Percentiles rank a stretch among this genome's conserved stretches.
Evolutionary conservation across 257 asterid genomes (phyloP).

Genomic region (Solanum medicagineum): DNA sequence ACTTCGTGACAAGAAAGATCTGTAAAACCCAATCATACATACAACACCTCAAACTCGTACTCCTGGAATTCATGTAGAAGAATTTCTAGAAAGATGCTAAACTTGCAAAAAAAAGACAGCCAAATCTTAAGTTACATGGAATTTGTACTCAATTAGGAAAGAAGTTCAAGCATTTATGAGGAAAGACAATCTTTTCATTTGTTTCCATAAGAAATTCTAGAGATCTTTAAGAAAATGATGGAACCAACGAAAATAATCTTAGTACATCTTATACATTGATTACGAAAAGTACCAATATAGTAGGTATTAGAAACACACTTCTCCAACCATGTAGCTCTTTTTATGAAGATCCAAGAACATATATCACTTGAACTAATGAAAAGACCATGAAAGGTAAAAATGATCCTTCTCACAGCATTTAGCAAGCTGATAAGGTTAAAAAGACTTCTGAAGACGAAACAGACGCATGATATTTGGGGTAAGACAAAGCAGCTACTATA

Average conservation of each 20-base stretch:
- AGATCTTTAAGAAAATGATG: not conserved
- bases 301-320: not conserved
- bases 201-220: not conserved
- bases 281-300: not conserved
- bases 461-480: not conserved
- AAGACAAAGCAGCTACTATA: not conserved
- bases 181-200: not conserved
- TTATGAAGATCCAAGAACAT: not conserved
- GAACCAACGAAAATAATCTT: not conserved
- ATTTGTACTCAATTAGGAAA: not conserved
- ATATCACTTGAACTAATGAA: not conserved
- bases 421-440: not conserved
- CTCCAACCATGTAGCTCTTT: not conserved
- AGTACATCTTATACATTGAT: not conserved
- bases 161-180: not conserved
- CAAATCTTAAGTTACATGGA: not conserved
- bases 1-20: not conserved
- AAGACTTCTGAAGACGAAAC: not conserved
- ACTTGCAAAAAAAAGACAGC: not conserved
- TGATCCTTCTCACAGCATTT: not conserved
- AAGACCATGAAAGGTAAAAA: not conserved
- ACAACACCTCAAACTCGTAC: not conserved
- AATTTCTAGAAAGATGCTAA: not conserved
- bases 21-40: not conserved
- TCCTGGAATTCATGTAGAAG: not conserved